Evolutionary conservation across 306 rosid species (phyloP), one percentile per base, ranked within the genome.

Genomic region (Castanea crenata): DNA sequence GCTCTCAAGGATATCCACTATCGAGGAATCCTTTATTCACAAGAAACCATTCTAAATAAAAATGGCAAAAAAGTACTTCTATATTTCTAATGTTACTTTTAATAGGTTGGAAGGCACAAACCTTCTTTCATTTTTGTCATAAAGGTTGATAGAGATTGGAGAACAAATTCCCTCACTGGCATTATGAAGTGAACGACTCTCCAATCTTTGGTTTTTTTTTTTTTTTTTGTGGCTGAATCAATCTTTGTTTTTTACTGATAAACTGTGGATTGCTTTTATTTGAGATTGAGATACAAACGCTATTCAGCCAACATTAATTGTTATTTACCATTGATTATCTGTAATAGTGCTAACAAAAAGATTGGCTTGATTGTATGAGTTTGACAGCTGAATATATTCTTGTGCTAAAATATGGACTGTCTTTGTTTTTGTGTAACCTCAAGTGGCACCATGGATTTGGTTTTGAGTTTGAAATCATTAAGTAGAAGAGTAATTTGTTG

Each of bases 21-120:
- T 65, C 25, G 1, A 71, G 82, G 89, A 83, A 86, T 88, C 87
- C 88, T 88, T 84, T 67, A 73, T 72, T 72, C 58, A 56, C 88
- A 83, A 83, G 83, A 38, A 86, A 80, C 61, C 71, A 55, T 44
- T 7, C 15, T 62, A 6, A 52, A 38, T 25, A 65, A 35, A 73
- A 25, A 57, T 75, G 61, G 65, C 51, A 54, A 56, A 78, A 5
- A 54, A 67, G 21, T 32, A 58, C 13, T 7, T n/a, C 67, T 67
- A n/a, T 63, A 46, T 8, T 64, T 44, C 1, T 21, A 0, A 0
- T n/a, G 18, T 8, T 71, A 35, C 18, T 12, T 78, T 41, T 18
- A 4, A 25, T 75, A 12, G 46, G 82, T 20, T 80, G 82, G 72
- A 80, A 59, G 27, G 76, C 76, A 76, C 52, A 31, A 54, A 16